phyloP scores from a whole-genome alignment of 2,329 filamentous ascomycete species.

The Fusarium goolgardi region DNA sequence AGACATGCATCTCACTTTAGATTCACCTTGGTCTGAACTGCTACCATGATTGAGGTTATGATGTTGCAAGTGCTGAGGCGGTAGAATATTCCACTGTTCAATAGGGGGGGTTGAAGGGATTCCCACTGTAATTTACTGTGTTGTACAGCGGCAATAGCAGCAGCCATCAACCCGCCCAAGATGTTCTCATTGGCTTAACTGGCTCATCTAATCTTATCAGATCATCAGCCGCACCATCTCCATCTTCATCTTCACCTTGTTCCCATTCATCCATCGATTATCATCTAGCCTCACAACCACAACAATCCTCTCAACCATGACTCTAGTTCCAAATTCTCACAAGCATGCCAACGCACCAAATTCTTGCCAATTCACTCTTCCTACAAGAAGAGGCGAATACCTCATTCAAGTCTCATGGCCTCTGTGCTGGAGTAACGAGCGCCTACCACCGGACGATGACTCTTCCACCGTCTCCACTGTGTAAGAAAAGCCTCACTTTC shows the following conservation, averaged over 20 bases:
- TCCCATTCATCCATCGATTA: background rate
- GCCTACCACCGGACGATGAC: constrained; percentile 30
- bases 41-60: background rate
- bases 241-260: constrained; percentile 1
- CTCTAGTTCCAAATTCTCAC: background rate
- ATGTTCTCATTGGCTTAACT: background rate
- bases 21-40: background rate
- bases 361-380: constrained; percentile 33
- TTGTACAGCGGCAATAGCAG: background rate
- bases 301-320: constrained; percentile 7
- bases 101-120: background rate
- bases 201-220: constrained; percentile 33
- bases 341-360: constrained; percentile 32
- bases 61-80: background rate
- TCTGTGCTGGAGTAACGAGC: constrained; percentile 42
- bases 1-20: background rate
- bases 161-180: background rate
- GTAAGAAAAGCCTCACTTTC: constrained; percentile 37
- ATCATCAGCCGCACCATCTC: constrained; percentile 9
- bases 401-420: constrained; percentile 49
- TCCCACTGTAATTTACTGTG: background rate
- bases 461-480: constrained; percentile 39
- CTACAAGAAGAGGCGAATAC: constrained; percentile 43
- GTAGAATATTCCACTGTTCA: too few species aligned
- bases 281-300: background rate